Evolutionary conservation across 805 yeast species (phyloP), one percentile per base, ranked within the genome.

Genomic region (Kodamaea laetipori): DNA sequence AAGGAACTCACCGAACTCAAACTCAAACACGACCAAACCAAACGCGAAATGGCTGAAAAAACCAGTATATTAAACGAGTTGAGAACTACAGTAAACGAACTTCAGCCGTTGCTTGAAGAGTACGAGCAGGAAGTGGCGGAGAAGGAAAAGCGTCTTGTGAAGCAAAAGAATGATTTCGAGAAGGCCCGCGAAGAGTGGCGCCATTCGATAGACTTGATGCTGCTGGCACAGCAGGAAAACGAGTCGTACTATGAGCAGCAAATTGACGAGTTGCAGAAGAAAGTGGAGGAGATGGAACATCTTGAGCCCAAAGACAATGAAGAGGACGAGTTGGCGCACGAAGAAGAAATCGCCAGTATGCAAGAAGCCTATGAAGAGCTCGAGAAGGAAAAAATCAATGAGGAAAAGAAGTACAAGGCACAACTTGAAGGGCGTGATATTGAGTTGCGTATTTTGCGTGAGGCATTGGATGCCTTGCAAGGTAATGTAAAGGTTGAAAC

Each of bases 161-260:
- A 68, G 41, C 80, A 73, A 45, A 76, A 74, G 53, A 54, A 53
- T 13, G 74, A 67, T 19, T 73, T 76, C 34, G 84, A 80, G 39
- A 53, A 59, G 11, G 84, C 82, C 35, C 66, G 84, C 21, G 76
- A 73, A 37, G 86, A 82, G 54, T 67, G 84, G 64, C 58, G 83
- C 36, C 78, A 76, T 39, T 80, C 78, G 12, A 70, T 82, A 38
- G 82, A 77, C 46, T 63, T 78, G 34, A 68, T 82, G 57, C 77
- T 79, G 34, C 58, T 64, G 24, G 79, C 80, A 32, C 80, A 80
- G 27, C 74, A 71, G 39, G 84, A 81, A 46, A 78, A 76, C 45
- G 84, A 77, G 47, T 55, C 57, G 15, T 60, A 76, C 25, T 80
- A 74, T 52, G 65, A 71, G 39, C 59, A 63, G n/a, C 76, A 77